A percentile compares a stretch with the other conserved stretches of the same genome.
phyloP scores from a whole-genome alignment of 352 stramenopile species.

The Pythium volutum region DNA sequence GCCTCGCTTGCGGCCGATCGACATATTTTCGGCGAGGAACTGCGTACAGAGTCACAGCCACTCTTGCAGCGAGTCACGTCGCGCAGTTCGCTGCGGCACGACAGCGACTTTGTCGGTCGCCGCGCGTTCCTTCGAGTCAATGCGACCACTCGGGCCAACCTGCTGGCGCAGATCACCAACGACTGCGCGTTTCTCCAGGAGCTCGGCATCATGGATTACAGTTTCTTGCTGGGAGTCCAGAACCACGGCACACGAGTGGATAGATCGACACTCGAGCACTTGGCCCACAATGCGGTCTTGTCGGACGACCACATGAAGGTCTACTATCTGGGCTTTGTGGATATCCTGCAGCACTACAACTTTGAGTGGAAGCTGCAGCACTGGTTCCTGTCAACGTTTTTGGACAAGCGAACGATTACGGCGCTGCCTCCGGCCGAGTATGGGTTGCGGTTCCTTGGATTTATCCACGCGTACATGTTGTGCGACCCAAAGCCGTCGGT shows the following conservation, averaged over 20 bases:
- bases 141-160: conserved; percentile 63
- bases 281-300: conserved; percentile 80
- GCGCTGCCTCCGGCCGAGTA: conserved; percentile 81
- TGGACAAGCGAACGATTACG: conserved; percentile 78
- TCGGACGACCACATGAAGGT: conserved; percentile 63
- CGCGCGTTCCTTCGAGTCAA: conserved; percentile 68
- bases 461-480: conserved; percentile 83
- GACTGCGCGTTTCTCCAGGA: conserved; percentile 85
- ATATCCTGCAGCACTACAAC: conserved; percentile 86
- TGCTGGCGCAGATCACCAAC: conserved; percentile 77
- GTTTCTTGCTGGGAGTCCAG: conserved; percentile 73
- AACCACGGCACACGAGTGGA: conserved; percentile 52
- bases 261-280: conserved; percentile 38
- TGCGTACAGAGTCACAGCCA: conserved; percentile 51
- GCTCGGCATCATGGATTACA: conserved; percentile 88
- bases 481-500: conserved; percentile 53
- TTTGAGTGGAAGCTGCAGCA: conserved; percentile 85
- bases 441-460: conserved; percentile 80
- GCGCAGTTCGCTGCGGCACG: conserved; percentile 62
- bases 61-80: conserved; percentile 44
- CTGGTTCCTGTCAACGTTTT: conserved; percentile 59
- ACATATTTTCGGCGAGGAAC: conserved; percentile 6
- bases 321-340: conserved; percentile 85
- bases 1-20: conserved; percentile 3
- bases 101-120: conserved; percentile 76